Conservation (phyloP, 305 asterid species). For the Fraxinus velutina region DNA sequence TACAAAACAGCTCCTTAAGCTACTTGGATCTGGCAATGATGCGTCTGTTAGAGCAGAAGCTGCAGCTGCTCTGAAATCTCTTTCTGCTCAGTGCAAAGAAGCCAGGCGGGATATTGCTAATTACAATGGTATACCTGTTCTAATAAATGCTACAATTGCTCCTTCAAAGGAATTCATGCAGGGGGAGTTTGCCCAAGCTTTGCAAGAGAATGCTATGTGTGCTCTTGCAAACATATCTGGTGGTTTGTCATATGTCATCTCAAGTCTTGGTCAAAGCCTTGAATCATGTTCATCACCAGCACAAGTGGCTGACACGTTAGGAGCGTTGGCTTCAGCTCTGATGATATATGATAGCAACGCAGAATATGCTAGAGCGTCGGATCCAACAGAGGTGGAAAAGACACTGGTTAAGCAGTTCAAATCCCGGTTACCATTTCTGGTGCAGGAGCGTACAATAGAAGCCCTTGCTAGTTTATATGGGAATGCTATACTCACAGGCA, state of each 20-base stretch:
- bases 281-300: conserved; percentile 92
- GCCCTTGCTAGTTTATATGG: conserved; percentile 99
- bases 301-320: conserved; percentile 94
- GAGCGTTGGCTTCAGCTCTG: conserved; percentile 97
- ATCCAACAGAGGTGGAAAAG: conserved; percentile 82
- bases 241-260: conserved; percentile 86
- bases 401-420: conserved; percentile 81
- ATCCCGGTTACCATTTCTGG: conserved; percentile 61
- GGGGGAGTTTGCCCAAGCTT: conserved; percentile 97
- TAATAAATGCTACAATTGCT: conserved; percentile 97
- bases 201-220: conserved; percentile 99
- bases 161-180: conserved; percentile 99
- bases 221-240: conserved; percentile 99
- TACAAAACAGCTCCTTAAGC: conserved; percentile 81
- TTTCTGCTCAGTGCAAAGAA: conserved; percentile 92
- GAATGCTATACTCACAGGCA: conserved; percentile 64
- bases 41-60: conserved; percentile 97
- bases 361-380: conserved; percentile 77
- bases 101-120: conserved; percentile 79
- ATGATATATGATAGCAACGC: conserved; percentile 95
- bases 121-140: conserved; percentile 84
- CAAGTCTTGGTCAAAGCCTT: conserved; percentile 98
- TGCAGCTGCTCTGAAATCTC: conserved; percentile 95
- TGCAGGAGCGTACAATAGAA: conserved; percentile 96
- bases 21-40: conserved; percentile 85